A percentile compares a stretch with the other conserved stretches of the same genome.
Conservation (phyloP, 179 eudicot genomes). For the Silene vulgaris region DNA sequence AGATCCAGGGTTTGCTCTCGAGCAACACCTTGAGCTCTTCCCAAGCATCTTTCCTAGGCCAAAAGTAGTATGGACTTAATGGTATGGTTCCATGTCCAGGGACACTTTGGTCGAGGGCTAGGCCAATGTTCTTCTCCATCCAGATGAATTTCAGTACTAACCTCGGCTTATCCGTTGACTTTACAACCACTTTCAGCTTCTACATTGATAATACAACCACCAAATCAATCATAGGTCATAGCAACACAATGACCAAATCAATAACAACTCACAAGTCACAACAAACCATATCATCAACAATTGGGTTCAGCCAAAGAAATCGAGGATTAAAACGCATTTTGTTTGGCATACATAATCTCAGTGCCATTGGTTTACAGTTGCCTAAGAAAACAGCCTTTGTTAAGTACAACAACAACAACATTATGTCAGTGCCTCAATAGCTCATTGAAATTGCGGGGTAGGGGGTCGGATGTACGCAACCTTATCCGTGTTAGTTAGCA, state of each 20-base stretch:
- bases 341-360: too few species aligned
- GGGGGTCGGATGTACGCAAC: too few species aligned
- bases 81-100: constrained; percentile 82
- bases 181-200: constrained; percentile 68
- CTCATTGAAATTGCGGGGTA: too few species aligned
- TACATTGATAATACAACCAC: constrained; percentile 30
- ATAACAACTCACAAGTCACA: neutral
- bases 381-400: too few species aligned
- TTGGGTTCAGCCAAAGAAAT: neutral
- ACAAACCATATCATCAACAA: neutral
- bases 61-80: constrained; percentile 76
- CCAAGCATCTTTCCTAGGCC: constrained; percentile 98
- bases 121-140: constrained; percentile 95
- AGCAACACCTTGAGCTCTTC: constrained; percentile 82
- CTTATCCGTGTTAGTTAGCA: too few species aligned
- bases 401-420: too few species aligned
- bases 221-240: constrained; percentile 1
- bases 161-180: constrained; percentile 51
- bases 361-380: too few species aligned
- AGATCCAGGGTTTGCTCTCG: constrained; percentile 88
- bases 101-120: constrained; percentile 60
- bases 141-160: constrained; percentile 79
- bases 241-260: constrained; percentile 14
- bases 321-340: too few species aligned
- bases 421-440: too few species aligned